Conservation (phyloP, 2,329 filamentous ascomycete species). For the Phialocephala subalpina region DNA sequence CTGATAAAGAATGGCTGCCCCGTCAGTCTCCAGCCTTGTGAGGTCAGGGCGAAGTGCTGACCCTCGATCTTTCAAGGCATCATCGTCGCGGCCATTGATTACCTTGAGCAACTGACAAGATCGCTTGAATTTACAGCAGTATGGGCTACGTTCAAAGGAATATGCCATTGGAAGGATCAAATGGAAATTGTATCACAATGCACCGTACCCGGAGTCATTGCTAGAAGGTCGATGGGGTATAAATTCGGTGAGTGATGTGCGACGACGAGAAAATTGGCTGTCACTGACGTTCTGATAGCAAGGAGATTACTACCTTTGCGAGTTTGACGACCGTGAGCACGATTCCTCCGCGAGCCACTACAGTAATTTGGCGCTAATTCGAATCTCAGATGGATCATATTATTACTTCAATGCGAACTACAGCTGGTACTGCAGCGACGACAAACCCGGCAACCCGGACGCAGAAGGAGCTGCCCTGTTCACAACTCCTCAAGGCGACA, state of each 20-base stretch:
- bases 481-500: conserved; percentile 5
- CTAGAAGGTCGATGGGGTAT: background rate
- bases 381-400: conserved; percentile 2
- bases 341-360: too few species aligned
- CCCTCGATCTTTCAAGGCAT: too few species aligned
- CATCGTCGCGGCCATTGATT: too few species aligned
- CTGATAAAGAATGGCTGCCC: too few species aligned
- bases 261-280: background rate
- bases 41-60: too few species aligned
- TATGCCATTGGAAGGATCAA: background rate
- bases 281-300: background rate
- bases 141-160: too few species aligned
- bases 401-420: conserved; percentile 19
- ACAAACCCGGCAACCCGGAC: background rate
- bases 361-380: background rate
- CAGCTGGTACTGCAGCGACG: conserved; percentile 6
- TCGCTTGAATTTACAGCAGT: background rate
- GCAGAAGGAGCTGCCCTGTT: background rate
- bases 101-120: too few species aligned
- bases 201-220: background rate
- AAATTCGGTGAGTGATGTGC: background rate
- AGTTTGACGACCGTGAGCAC: background rate
- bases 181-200: background rate
- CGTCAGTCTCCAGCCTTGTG: too few species aligned
- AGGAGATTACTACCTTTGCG: background rate